These are phyloP conservation scores for Saccharomycopsis sp. DNA, from an alignment of 805 yeast genomes.

Conservation along the genomic window DNA sequence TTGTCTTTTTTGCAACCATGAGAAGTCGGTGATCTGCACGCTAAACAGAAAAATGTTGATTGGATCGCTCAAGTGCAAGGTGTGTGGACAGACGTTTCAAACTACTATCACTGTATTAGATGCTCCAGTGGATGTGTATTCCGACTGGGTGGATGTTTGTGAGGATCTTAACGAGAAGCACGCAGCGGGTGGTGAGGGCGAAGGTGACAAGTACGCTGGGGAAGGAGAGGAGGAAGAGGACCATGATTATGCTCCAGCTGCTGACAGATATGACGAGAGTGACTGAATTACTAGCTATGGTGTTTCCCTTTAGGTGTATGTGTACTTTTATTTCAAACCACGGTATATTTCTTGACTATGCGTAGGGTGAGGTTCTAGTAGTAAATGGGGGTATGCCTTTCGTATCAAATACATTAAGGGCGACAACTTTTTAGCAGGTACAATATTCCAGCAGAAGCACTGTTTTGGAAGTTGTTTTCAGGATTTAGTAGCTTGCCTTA, in stretches of 20 bases:
- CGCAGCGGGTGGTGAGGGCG: conserved; percentile 35
- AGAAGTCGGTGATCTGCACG: conserved; percentile 80
- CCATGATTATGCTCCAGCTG: conserved; percentile 5
- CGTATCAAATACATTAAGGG: too few species aligned
- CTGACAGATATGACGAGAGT: conserved; percentile 1
- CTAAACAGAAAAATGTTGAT: conserved; percentile 80
- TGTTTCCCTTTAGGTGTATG: not conserved
- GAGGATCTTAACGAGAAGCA: conserved; percentile 75
- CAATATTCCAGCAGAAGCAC: too few species aligned
- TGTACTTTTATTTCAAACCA: not conserved
- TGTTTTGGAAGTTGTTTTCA: too few species aligned
- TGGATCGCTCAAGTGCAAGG: conserved; percentile 82
- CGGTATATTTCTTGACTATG: too few species aligned
- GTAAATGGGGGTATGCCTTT: too few species aligned
- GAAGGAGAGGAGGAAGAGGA: conserved; percentile 30
- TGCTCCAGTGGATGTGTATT: conserved; percentile 90
- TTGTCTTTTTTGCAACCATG: conserved; percentile 94
- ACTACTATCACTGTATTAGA: conserved; percentile 69
- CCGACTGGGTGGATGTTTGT: conserved; percentile 98
- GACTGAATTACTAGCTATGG: not conserved
- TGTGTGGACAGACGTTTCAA: conserved; percentile 92
- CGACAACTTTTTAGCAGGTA: too few species aligned
- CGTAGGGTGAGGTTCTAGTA: too few species aligned
- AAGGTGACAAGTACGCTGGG: conserved; percentile 29
- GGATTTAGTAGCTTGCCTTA: too few species aligned